Evolutionary conservation across 345 rosid species (phyloP).

Genomic region (Arabidopsis thaliana): DNA sequence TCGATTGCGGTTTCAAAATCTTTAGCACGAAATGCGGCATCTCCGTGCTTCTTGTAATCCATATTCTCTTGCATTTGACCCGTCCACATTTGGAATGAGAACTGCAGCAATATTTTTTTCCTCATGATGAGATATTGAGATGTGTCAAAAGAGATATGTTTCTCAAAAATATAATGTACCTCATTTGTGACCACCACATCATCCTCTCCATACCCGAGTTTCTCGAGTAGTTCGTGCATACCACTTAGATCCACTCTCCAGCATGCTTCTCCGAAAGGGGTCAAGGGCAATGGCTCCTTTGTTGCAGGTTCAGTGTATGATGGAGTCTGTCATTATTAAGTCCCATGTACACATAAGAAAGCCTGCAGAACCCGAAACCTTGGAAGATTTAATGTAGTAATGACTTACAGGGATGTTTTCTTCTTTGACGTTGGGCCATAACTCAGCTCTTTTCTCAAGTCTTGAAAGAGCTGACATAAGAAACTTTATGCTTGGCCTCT

Average conservation of each 20-base stretch:
- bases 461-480: conserved; percentile 75
- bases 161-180: conserved; percentile 48
- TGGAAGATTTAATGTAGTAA: conserved; percentile 16
- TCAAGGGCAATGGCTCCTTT: conserved; percentile 55
- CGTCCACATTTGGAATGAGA: conserved; percentile 99
- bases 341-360: conserved; percentile 19
- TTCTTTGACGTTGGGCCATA: conserved; percentile 46
- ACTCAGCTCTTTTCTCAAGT: conserved; percentile 86
- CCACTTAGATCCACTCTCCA: conserved; percentile 84
- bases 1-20: conserved; percentile 78
- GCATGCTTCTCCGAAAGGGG: conserved; percentile 90
- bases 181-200: conserved; percentile 87
- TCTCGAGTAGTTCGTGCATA: conserved; percentile 82
- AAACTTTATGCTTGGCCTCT: conserved; percentile 93
- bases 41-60: conserved; percentile 92
- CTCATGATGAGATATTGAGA: conserved; percentile 3
- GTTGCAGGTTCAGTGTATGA: conserved; percentile 58
- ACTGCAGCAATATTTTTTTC: conserved; percentile 48
- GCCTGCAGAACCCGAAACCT: neutral
- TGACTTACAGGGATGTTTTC: conserved; percentile 39
- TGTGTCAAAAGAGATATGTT: conserved; percentile 13
- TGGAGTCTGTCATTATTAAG: conserved; percentile 58
- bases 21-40: conserved; percentile 85
- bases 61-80: conserved; percentile 89
- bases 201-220: conserved; percentile 91